Conservation (phyloP, 371 early-diverging fungal species). For the Conidiobolus incongruus region DNA sequence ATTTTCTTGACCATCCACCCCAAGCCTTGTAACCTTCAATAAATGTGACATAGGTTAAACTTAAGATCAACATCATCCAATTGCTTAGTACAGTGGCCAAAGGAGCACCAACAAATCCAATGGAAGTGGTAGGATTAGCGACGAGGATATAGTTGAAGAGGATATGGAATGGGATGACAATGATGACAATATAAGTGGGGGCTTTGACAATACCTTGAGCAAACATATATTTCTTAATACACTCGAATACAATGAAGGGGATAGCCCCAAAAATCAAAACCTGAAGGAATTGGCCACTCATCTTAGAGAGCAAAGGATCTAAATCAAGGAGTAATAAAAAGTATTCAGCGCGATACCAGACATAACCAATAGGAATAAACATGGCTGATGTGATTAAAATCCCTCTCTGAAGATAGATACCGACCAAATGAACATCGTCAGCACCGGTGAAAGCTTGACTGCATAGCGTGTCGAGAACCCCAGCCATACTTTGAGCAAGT, state of each 20-base stretch:
- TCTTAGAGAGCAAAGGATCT: slow-evolving; percentile 19
- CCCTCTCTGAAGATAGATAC: slow-evolving; percentile 62
- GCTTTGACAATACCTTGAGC: slow-evolving; percentile 68
- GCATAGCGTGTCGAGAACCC: slow-evolving; percentile 75
- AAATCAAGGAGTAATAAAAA: slow-evolving; percentile 25
- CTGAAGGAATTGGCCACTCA: slow-evolving; percentile 30
- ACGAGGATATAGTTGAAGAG: slow-evolving; percentile 48
- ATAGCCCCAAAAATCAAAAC: slow-evolving; percentile 45
- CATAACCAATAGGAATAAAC: slow-evolving; percentile 36
- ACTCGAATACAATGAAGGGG: slow-evolving; percentile 53
- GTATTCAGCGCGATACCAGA: slow-evolving; percentile 49
- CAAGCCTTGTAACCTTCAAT: slow-evolving; percentile 45
- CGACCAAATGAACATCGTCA: slow-evolving; percentile 38
- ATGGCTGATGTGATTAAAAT: slow-evolving; percentile 37
- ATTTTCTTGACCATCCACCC: slow-evolving; percentile 66
- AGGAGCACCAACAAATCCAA: slow-evolving; percentile 73
- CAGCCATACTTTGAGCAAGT: slow-evolving; percentile 46
- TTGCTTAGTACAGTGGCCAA: slow-evolving; percentile 50
- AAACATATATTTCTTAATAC: slow-evolving; percentile 54
- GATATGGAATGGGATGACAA: slow-evolving; percentile 50
- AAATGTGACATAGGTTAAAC: slow-evolving; percentile 33
- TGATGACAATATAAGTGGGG: slow-evolving; percentile 38
- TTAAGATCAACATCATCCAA: slow-evolving; percentile 31
- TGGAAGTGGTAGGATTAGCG: slow-evolving; percentile 30
- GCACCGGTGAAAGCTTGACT: slow-evolving; percentile 64